Evolutionary conservation across 495 filamentous ascomycete genomes (phyloP), one percentile per base, ranked within the genome.

Genomic region (Immersiella caudata): DNA sequence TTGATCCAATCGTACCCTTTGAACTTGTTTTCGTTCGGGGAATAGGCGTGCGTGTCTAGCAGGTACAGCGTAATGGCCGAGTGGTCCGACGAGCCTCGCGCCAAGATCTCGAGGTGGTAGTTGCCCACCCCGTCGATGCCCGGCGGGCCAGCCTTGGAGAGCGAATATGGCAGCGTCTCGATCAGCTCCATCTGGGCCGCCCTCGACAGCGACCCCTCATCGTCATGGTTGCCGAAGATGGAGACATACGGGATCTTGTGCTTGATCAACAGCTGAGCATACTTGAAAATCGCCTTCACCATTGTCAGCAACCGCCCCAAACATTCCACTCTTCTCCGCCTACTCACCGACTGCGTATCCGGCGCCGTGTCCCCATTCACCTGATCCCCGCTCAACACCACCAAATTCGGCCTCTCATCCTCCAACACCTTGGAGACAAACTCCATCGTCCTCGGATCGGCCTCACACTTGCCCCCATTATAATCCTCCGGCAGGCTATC

Each of bases 151-250:
- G 91, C 86, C 66, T 85, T 79, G 40, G 94, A 92, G 29, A 98
- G 85, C 9, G 92, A 97, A 79, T 93, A 98, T 6, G 95, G 96
- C 0, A 99, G 84, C 1, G 88, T 86, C 77, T 96, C 87, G 40
- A 95, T 87, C 24, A 99, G 83, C 6, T 87, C 81, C 94, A 98
- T 98, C 68, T 92, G 88, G 5, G 86, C 86, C 5, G 83, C 79
- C 24, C 96, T 90, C 24, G 87, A 84, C 64, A 97, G 83, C 58
- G 93, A 85, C 18, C 91, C 91, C 82, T 97, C 94, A 75, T 98
- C 93, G 75, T 99, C 95, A 77, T 99, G 95, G 75, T 99, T 99
- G 51, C 95, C 95, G 73, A 97, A 96, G 63, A 99, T 98, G 57
- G 90, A 88, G 46, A 93, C 94, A 71, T 94, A 99, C 0, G 95